phyloP scores from a whole-genome alignment of 1,284 basidiomycete species.

The Microbotryum saponariae region DNA sequence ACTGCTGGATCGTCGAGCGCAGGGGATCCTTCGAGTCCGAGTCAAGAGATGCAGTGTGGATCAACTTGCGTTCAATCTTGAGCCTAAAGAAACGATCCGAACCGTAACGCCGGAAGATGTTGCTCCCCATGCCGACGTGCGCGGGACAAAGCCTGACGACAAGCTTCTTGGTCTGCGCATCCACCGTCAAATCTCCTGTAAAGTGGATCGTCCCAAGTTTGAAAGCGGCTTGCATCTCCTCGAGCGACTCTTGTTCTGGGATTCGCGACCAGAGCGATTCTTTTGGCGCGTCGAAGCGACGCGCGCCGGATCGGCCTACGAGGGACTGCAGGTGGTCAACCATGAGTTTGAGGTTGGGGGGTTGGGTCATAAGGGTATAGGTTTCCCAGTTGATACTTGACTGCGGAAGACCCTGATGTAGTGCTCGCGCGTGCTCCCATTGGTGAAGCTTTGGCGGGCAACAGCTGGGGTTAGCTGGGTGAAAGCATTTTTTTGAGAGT shows the following conservation, averaged over 20 bases:
- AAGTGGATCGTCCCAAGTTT: conserved; percentile 14
- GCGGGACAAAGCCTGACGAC: conserved; percentile 11
- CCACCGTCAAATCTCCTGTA: neutral
- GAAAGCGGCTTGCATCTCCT: conserved; percentile 22
- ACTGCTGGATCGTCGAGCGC: neutral
- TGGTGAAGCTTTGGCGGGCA: neutral
- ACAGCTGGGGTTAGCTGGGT: too few relatives aligned
- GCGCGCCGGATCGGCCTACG: neutral
- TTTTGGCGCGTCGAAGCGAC: neutral
- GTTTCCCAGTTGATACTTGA: neutral
- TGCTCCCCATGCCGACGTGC: conserved; percentile 6
- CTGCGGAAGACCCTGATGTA: conserved; percentile 16
- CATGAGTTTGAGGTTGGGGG: neutral
- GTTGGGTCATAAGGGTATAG: neutral
- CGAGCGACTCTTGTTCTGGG: conserved; percentile 12
- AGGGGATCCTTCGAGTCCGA: neutral
- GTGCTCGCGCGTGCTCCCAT: conserved; percentile 18
- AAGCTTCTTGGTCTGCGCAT: neutral
- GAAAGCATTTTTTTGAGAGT: too few relatives aligned
- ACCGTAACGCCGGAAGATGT: conserved; percentile 12
- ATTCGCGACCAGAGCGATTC: conserved; percentile 11
- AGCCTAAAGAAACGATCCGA: conserved; percentile 24
- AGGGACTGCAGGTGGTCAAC: conserved; percentile 9
- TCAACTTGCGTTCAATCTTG: conserved; percentile 11
- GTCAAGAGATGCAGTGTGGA: neutral